Evolutionary conservation across 768 basidiomycete genomes (phyloP), one percentile per base, ranked within the genome.

Genomic region (Leccinum ochraceum): DNA sequence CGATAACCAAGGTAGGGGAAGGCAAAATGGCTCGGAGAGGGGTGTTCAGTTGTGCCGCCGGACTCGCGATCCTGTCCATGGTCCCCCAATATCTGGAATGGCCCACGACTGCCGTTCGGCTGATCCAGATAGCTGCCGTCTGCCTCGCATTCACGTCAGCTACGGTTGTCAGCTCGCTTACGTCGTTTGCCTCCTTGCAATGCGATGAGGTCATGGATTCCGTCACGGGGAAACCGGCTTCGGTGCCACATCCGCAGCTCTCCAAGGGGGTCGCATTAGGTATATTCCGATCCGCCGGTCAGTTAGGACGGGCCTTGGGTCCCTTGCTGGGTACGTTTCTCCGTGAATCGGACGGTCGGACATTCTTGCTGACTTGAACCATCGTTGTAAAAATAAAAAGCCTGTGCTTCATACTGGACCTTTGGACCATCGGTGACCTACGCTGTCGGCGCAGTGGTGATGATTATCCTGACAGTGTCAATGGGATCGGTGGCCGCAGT

Each of bases 91-190:
- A 84, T 50, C 63, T 75, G 37, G 77, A 73, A 51, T 75, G 76
- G 24, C 75, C 79, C 30, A 72, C 71, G 17, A 48, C 84, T 30
- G 82, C 83, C 11, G 78, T 84, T 65, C 80, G 77, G 24, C 75
- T 86, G 17, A 76, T 90, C 16, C 85, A 85, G 68, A 80, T 75
- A n/a, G 89, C 92, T 6, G 91, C 93, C 1, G 81, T 90, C 5
- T 91, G 88, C 68, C 81, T 98, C 76, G 94, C 94, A 4, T 97
- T 94, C 78, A 97, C 96, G 5, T 91, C 89, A 62, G 95, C 96
- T 5, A 97, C 94, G 1, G 95, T 97, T 54, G 96, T 99, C 63
- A 98, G 91, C 69, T 86, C 92, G 9, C 79, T 99, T 64, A 99
- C 94, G 39, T 88, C 95, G 26, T 86, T 89, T 63, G 96, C 95